Evolutionary conservation across 2,329 filamentous ascomycete species (phyloP), one percentile per base, ranked within the genome.

Genomic region (Calonectria pteridis): DNA sequence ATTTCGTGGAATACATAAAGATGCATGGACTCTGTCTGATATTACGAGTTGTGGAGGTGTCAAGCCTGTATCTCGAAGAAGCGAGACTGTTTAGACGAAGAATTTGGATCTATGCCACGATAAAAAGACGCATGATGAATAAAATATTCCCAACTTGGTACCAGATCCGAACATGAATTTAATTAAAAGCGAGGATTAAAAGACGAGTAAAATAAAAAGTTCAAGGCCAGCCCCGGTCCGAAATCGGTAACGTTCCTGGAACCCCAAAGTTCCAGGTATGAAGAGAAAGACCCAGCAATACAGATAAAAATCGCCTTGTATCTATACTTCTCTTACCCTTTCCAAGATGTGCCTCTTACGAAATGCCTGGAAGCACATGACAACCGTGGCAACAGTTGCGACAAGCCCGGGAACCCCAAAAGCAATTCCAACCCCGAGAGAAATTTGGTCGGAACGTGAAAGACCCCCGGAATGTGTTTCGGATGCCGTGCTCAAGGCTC

Each of bases 361-460:
- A 28, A 26, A 16, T 4, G 55, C 33, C 5, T 37, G 55, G n/a
- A 23, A 62, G n/a, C 55, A 62, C 23, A 40, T 62, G 14, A 37
- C 31, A 33, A 62, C n/a, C 3, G 55, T 40, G 4, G 55, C 55
- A 3, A 40, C 2, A 16, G 55, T 62, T 18, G 55, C 55, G 6
- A 55, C 11, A 18, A 20, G 4, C 4, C 51, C 51, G 5, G 55
- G 55, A 62, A 62, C n/a, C 0, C 55, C 55, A 62, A 62, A 26
- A 7, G 31, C 55, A 40, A 62, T 62, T 40, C 55, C 55, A 62
- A 62, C 33, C 11, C 33, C 55, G 6, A 62, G 55, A 3, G 55
- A 62, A 62, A 62, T 62, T 40, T 62, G 20, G 33, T 62, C 55
- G 2, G 55, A 62, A 28, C 35, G 31, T 10, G 58, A 63, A 20